Evolutionary conservation across 2,329 filamentous ascomycete genomes (phyloP).

Genomic region (Davidsoniella australis): DNA sequence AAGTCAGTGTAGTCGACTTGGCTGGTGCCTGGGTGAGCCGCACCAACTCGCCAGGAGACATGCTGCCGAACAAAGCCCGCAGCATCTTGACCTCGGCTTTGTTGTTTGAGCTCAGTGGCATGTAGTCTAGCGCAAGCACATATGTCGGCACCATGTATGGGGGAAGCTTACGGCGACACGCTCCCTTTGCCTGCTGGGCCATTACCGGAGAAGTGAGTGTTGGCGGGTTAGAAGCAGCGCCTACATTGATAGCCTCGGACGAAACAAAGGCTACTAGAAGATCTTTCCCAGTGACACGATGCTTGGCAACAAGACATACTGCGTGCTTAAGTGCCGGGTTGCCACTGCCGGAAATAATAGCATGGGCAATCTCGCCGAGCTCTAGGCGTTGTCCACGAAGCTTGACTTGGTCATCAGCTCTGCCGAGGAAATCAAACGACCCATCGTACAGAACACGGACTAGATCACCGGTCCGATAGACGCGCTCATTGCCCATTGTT

Average conservation of each 20-base stretch:
- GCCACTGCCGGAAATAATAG: conserved; percentile 47
- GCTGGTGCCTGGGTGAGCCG: conserved; percentile 14
- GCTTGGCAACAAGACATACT: conserved; percentile 56
- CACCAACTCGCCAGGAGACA: conserved; percentile 40
- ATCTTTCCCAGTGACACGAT: conserved; percentile 57
- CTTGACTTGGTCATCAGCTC: conserved; percentile 85
- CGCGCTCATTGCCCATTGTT: conserved; percentile 32
- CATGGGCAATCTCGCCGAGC: conserved; percentile 78
- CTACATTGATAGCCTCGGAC: neutral
- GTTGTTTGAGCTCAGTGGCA: conserved; percentile 78
- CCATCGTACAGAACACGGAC: conserved; percentile 66
- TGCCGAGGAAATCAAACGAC: conserved; percentile 73
- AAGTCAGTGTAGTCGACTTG: conserved; percentile 18
- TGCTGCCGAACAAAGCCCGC: conserved; percentile 43
- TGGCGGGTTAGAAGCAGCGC: neutral
- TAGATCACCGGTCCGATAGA: conserved; percentile 81
- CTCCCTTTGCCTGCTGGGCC: conserved; percentile 28
- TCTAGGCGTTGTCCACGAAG: conserved; percentile 78
- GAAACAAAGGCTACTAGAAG: conserved; percentile 62
- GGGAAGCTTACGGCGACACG: conserved; percentile 55
- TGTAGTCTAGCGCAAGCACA: conserved; percentile 49
- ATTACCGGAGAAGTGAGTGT: neutral
- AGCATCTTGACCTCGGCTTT: conserved; percentile 65
- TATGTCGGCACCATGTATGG: conserved; percentile 86
- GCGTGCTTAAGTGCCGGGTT: conserved; percentile 46